Conservation (phyloP, 179 eudicot genomes). For the Silene vulgaris region DNA sequence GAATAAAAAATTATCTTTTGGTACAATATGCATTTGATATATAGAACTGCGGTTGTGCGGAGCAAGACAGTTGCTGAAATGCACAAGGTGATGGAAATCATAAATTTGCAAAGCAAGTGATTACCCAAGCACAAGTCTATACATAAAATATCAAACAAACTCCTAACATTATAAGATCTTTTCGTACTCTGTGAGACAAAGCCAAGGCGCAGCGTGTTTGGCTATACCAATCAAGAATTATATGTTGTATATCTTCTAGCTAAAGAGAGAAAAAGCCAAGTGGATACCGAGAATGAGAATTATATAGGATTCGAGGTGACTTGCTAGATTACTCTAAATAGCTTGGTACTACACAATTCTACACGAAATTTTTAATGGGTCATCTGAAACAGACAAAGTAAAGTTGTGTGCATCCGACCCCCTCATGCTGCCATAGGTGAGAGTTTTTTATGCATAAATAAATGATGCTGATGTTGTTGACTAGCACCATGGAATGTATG, state of each 20-base stretch:
- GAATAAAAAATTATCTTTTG: background rate
- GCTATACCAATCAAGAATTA: background rate
- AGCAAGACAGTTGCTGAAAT: background rate
- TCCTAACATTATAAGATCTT: background rate
- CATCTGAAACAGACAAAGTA: background rate
- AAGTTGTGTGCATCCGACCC: background rate
- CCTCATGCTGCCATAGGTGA: background rate
- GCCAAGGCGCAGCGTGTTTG: constrained; percentile 11
- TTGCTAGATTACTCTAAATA: background rate
- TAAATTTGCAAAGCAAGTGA: background rate
- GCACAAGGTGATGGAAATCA: background rate
- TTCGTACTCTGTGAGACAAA: background rate
- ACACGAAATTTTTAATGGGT: background rate
- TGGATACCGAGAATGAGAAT: background rate
- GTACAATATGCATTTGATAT: background rate
- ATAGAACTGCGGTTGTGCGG: too few species aligned
- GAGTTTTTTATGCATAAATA: background rate
- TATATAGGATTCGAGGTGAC: background rate
- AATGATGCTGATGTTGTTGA: background rate
- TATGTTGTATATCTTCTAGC: background rate
- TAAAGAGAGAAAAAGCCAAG: background rate
- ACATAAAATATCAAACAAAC: background rate
- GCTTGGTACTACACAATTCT: background rate
- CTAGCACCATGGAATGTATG: background rate
- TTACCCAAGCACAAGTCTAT: background rate